Evolutionary conservation across 768 basidiomycete genomes (phyloP).

Genomic region (Termitomyces sp.): DNA sequence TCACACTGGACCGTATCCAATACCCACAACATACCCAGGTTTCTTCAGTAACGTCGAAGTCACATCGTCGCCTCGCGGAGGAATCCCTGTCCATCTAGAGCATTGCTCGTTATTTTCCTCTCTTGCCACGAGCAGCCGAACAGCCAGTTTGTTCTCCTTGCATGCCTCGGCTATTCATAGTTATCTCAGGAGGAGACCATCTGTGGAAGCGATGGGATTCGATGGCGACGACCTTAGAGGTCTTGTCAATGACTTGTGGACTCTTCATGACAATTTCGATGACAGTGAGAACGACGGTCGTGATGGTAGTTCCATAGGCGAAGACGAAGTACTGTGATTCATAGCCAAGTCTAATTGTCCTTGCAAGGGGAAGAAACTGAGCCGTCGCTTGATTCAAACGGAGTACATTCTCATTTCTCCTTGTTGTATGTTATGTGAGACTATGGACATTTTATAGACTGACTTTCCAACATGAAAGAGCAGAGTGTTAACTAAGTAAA

Average conservation of each 20-base stretch:
- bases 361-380: too few species aligned
- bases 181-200: constrained; percentile 33
- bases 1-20: constrained; percentile 47
- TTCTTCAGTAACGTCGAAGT: constrained; percentile 27
- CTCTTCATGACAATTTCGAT: constrained; percentile 41
- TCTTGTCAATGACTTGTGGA: constrained; percentile 54
- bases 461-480: not conserved
- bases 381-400: not conserved
- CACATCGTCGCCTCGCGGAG: constrained; percentile 4
- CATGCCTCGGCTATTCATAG: constrained; percentile 50
- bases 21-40: constrained; percentile 55
- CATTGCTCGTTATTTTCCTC: constrained; percentile 34
- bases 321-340: not conserved
- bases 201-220: constrained; percentile 31
- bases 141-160: constrained; percentile 35
- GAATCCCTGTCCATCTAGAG: constrained; percentile 10
- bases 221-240: constrained; percentile 55
- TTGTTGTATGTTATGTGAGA: not conserved
- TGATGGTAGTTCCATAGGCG: not conserved
- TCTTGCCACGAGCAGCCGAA: constrained; percentile 35
- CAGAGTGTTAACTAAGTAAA: too few species aligned
- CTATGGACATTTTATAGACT: not conserved
- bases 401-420: not conserved
- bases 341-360: too few species aligned
- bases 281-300: constrained; percentile 19